A percentile compares a stretch with the other conserved stretches of the same genome.
Evolutionary conservation across 805 yeast species (phyloP).

Genomic region (Isabelozyma heimii): DNA sequence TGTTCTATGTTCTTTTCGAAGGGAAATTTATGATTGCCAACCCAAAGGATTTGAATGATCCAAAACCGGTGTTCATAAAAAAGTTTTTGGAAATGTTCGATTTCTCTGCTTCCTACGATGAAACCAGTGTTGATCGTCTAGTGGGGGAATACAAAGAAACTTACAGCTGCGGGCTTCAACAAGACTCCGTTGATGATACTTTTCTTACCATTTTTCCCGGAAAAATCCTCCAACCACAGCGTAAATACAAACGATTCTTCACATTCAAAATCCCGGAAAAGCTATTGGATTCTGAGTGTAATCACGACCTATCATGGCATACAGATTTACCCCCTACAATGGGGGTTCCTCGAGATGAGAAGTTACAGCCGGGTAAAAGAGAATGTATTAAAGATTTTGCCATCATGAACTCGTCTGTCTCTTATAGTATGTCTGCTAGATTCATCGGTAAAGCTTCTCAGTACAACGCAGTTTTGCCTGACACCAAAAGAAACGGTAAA

Average conservation of each 20-base stretch:
- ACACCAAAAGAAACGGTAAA: conserved; percentile 8
- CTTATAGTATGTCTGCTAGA: conserved; percentile 33
- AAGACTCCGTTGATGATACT: conserved; percentile 27
- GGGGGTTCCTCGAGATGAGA: conserved; percentile 19
- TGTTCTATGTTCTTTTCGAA: conserved; percentile 58
- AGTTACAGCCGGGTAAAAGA: conserved; percentile 5
- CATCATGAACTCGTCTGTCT: conserved; percentile 20
- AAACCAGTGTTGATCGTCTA: conserved; percentile 30
- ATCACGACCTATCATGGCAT: conserved; percentile 28
- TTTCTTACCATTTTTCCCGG: conserved; percentile 12
- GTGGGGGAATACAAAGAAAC: conserved; percentile 18
- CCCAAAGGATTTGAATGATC: conserved; percentile 7
- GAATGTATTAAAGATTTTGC: conserved; percentile 25
- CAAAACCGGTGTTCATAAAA: conserved; percentile 13
- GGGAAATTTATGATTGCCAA: conserved; percentile 38
- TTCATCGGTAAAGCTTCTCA: conserved; percentile 38
- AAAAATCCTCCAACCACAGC: conserved; percentile 16
- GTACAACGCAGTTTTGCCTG: conserved; percentile 19
- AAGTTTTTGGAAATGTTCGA: conserved; percentile 50
- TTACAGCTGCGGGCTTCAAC: conserved; percentile 9
- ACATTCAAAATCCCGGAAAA: conserved; percentile 38
- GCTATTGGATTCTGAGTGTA: conserved; percentile 37
- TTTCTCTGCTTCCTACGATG: conserved; percentile 50
- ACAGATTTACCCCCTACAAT: conserved; percentile 35
- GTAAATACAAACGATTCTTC: conserved; percentile 35